Conservation (phyloP, 169 alveolate species). For the Eimeria tenella region DNA sequence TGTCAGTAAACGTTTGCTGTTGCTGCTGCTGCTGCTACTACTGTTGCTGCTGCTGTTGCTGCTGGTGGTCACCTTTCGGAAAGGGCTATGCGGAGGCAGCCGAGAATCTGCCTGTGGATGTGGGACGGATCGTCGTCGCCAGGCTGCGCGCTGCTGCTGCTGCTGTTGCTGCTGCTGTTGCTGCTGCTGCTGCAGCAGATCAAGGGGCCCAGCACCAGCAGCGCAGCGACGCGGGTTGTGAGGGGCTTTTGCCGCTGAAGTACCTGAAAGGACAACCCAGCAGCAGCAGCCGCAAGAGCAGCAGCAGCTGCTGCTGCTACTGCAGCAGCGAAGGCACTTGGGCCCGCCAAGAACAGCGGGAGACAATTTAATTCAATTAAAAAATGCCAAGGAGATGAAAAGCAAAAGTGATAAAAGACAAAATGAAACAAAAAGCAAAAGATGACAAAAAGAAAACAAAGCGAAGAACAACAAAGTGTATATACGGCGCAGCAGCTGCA, state of each 20-base stretch:
- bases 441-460: not conserved
- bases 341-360: not conserved
- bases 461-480: not conserved
- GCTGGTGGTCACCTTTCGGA: not conserved
- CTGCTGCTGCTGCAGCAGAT: not conserved
- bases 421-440: not conserved
- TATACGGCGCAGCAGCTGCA: too few species aligned
- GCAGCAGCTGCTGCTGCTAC: not conserved
- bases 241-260: slow-evolving; percentile 42
- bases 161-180: slow-evolving; percentile 34
- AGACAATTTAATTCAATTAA: not conserved
- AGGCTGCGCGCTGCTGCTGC: slow-evolving; percentile 13
- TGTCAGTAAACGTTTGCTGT: not conserved
- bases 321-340: not conserved
- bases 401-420: not conserved
- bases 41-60: not conserved
- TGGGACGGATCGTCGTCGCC: not conserved
- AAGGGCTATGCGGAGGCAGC: not conserved
- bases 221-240: slow-evolving; percentile 7
- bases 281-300: not conserved
- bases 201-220: slow-evolving; percentile 49
- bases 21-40: not conserved
- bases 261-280: not conserved
- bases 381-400: not conserved
- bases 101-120: not conserved